These are phyloP conservation scores for Parathielavia appendiculata DNA, from an alignment of 495 filamentous ascomycete species.

Conservation along the genomic window DNA sequence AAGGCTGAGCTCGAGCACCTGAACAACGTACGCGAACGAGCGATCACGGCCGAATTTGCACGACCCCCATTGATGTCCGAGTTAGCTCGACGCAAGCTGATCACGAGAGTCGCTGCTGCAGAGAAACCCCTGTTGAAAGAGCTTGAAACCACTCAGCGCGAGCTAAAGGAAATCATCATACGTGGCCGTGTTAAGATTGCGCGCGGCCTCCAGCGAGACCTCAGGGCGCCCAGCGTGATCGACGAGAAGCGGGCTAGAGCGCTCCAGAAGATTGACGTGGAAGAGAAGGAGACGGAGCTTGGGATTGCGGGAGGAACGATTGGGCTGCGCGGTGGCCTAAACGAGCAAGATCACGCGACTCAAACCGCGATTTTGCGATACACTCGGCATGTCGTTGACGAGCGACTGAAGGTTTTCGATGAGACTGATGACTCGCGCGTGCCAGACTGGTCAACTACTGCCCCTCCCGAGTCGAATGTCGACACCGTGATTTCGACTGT, in stretches of 20 bases:
- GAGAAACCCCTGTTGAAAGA: not conserved
- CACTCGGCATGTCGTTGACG: not conserved
- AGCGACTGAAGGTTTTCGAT: not conserved
- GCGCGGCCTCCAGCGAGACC: not conserved
- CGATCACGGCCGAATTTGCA: not conserved
- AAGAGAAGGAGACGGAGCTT: not conserved
- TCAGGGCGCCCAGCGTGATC: not conserved
- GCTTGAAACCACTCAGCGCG: not conserved
- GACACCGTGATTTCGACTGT: slow-evolving; percentile 13
- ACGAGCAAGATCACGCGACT: not conserved
- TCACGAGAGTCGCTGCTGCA: not conserved
- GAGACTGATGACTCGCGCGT: not conserved
- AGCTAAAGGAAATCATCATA: not conserved
- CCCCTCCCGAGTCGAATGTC: not conserved
- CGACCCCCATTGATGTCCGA: not conserved
- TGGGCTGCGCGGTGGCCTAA: not conserved
- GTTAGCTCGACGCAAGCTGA: not conserved
- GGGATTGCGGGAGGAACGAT: not conserved
- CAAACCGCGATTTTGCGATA: not conserved
- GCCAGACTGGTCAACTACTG: not conserved
- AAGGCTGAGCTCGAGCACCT: not conserved
- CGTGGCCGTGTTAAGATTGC: not conserved
- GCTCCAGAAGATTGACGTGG: not conserved
- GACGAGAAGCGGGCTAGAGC: not conserved
- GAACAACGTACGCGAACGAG: not conserved